These are phyloP conservation scores for Pichia deserticola DNA, from an alignment of 805 yeast genomes.

Conservation along the genomic window DNA sequence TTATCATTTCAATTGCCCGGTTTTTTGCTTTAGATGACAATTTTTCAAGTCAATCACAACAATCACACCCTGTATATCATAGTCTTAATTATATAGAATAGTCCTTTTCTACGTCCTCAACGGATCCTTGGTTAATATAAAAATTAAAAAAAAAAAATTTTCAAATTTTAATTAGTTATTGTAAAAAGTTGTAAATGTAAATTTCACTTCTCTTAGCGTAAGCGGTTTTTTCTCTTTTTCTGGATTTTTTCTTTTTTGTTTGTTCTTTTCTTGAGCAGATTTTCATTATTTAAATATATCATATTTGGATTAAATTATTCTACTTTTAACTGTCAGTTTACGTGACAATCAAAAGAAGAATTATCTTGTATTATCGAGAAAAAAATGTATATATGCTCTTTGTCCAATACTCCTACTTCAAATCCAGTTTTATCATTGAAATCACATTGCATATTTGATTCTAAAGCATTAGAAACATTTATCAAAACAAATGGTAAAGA, in stretches of 20 bases:
- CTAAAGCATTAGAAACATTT: conserved; percentile 49
- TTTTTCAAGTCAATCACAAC: background rate
- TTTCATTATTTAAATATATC: too few species aligned
- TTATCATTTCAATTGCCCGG: background rate
- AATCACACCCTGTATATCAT: conserved; percentile 4
- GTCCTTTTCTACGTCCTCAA: conserved; percentile 16
- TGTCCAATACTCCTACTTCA: conserved; percentile 65
- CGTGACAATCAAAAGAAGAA: too few species aligned
- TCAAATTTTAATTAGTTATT: background rate
- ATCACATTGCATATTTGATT: conserved; percentile 68
- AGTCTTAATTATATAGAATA: conserved; percentile 6
- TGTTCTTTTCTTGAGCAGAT: too few species aligned
- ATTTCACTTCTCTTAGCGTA: background rate
- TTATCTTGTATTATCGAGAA: background rate
- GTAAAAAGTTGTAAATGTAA: too few species aligned
- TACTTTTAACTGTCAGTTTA: too few species aligned
- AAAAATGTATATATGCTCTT: conserved; percentile 22
- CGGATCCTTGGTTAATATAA: conserved; percentile 12
- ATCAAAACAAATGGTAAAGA: conserved; percentile 61
- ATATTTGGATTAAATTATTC: too few species aligned
- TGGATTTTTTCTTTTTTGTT: too few species aligned
- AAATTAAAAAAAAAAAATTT: background rate
- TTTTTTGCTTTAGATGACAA: background rate
- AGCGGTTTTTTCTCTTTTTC: background rate
- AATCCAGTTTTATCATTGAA: conserved; percentile 71